Base-by-base conservation (phyloP, 768 basidiomycete species). In the Psilocybe cyanescens region DNA sequence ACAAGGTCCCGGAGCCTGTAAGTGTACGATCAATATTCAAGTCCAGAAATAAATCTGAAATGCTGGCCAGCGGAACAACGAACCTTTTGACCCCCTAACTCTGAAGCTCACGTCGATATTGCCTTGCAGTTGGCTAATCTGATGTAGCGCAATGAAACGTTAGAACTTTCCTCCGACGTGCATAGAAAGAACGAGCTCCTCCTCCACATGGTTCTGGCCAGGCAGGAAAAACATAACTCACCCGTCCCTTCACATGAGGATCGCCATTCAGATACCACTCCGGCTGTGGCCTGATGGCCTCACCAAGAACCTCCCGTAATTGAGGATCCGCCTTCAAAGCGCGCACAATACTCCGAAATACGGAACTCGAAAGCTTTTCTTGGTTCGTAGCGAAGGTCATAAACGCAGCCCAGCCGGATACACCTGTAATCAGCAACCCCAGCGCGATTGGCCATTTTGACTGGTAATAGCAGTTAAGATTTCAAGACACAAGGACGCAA, bases 221-320 rank as follows among this genome's bases (percentile, higher is more conserved):
- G 28, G 28, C 47, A n/a, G 24, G 8, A 28, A 46, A 30, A 14
- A 24, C 55, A 46, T 39, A 16, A 82, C 85, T 60, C 65, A 91
- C 91, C 68, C 83, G 80, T 45, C 91, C 92, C 46, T 78, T 78
- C 45, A 93, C 85, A 73, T 81, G 81, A 5, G 91, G 90, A 67
- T 91, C 86, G 1, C 91, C 91, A 63, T 91, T 91, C 67, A 92
- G 73, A 77, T 86, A 92, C 87, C 88, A 89, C 50, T 84, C 83
- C 0, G 87, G 84, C 62, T 88, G 85, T 0, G 85, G 81, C 47
- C 86, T 76, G 57, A 90, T 83, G 6, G 85, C 88, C 48, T 89
- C 85, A 2, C 91, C 91, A 60, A 94, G 74, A 2, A 77, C 75
- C 28, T 80, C 83, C 51, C 74, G 75, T 65, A 92, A 67, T 59